Evolutionary conservation across 257 asterid genomes (phyloP), one percentile per base, ranked within the genome.

Genomic region (Cruciata laevipes): DNA sequence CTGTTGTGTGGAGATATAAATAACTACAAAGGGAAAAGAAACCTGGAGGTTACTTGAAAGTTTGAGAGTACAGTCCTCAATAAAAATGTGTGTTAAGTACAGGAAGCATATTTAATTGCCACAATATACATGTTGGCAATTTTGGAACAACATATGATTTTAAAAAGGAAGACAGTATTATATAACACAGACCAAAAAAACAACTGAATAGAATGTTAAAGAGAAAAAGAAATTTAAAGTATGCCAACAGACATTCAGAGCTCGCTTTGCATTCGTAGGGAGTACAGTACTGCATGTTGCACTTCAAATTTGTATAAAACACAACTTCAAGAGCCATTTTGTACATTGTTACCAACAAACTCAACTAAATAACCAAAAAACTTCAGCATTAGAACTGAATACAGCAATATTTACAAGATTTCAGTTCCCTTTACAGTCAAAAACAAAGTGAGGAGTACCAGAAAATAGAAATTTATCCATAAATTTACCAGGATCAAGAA

Each of bases 1-100:
- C 78, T 90, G 95, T 69, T 88, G 97, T 3, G 87, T 64, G 70
- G 82, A 75, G 77, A 86, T 68, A 77, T 90, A 86, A 61, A 88
- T 80, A 74, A 86, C 99, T 88, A 95, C 68, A 74, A 78, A 61
- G 65, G 35, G 70, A 73, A 79, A 67, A 16, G 72, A 24, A 53
- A 11, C 21, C 18, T 7, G 0, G 33, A 65, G 38, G 69, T 42
- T 33, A 35, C 53, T 32, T 14, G 20, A 47, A 21, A 17, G 8
- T 47, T 47, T 47, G 18, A 31, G 63, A 31, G 3, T 7, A 18
- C 14, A 30, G 14, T 38, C 20, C 20, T 24, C 42, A 24, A 6
- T 17, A n/a, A 6, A 42, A n/a, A 16, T 63, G 14, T 20, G 35
- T 49, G 63, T 18, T 25, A 40, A 38, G 18, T 51, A 40, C 4